phyloP scores from a whole-genome alignment of 176 grass and related monocot species.

The Calamus simplicifolius region DNA sequence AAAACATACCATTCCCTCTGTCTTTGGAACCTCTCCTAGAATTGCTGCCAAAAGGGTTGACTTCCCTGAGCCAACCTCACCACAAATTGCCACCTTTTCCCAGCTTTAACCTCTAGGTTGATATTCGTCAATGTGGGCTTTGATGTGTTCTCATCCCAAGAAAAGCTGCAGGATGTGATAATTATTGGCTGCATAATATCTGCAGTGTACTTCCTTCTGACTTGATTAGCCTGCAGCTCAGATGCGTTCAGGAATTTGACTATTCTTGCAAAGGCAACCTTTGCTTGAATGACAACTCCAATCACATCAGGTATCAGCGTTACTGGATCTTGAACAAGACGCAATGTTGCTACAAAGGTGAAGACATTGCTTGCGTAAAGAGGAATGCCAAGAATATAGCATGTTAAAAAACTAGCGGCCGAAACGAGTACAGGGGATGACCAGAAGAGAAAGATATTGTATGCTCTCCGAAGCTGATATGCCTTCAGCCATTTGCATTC shows the following conservation, averaged over 20 bases:
- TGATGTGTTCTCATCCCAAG: slow-evolving; percentile 59
- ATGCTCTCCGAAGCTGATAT: slow-evolving; percentile 73
- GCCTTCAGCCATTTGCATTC: slow-evolving; percentile 77
- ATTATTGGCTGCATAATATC: slow-evolving; percentile 28
- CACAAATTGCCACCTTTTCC: slow-evolving; percentile 91
- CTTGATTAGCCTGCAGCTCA: slow-evolving; percentile 41
- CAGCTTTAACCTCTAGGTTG: slow-evolving; percentile 49
- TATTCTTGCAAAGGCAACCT: slow-evolving; percentile 75
- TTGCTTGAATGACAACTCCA: slow-evolving; percentile 76
- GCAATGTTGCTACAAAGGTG: slow-evolving; percentile 73
- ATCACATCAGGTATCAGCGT: slow-evolving; percentile 77
- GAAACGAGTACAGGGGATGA: slow-evolving; percentile 88
- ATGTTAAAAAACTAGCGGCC: slow-evolving; percentile 67
- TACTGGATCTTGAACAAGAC: slow-evolving; percentile 73
- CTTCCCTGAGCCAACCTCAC: slow-evolving; percentile 92
- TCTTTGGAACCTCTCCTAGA: slow-evolving; percentile 69
- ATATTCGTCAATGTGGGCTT: slow-evolving; percentile 62
- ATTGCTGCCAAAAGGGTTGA: slow-evolving; percentile 78
- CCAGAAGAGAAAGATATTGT: slow-evolving; percentile 85
- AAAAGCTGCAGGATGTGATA: slow-evolving; percentile 61
- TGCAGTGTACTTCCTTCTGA: slow-evolving; percentile 18
- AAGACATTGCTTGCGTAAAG: slow-evolving; percentile 85
- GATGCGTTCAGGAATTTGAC: slow-evolving; percentile 67
- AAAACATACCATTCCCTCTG: slow-evolving; percentile 50
- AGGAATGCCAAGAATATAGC: slow-evolving; percentile 64